These are phyloP conservation scores for Plasmodium ovale DNA, from an alignment of 169 alveolate species.

Conservation along the genomic window DNA sequence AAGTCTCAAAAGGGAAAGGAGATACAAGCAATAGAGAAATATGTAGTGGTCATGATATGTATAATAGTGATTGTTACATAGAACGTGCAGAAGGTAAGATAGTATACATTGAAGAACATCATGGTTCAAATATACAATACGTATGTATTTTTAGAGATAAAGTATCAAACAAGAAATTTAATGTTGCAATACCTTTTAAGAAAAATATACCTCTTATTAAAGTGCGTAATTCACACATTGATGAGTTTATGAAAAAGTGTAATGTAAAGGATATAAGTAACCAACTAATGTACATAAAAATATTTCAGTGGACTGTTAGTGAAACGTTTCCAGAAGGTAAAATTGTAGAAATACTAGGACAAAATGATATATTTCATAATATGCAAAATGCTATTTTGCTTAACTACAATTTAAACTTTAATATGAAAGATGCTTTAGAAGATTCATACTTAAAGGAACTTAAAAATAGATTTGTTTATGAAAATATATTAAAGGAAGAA, in stretches of 20 bases:
- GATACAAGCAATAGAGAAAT: not conserved
- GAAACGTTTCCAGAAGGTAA: conserved; percentile 57
- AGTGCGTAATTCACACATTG: conserved; percentile 31
- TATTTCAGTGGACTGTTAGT: conserved; percentile 37
- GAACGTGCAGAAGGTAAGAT: conserved; percentile 7
- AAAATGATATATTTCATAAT: conserved; percentile 63
- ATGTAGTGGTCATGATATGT: not conserved
- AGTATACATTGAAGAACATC: conserved; percentile 68
- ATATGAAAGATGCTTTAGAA: conserved; percentile 65
- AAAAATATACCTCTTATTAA: conserved; percentile 61
- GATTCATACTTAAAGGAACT: conserved; percentile 46
- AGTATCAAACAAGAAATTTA: conserved; percentile 13
- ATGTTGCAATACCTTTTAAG: conserved; percentile 63
- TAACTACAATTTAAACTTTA: conserved; percentile 40
- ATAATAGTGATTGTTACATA: not conserved
- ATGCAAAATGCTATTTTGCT: conserved; percentile 74
- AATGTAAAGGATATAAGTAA: conserved; percentile 29
- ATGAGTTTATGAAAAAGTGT: conserved; percentile 33
- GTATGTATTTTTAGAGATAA: conserved; percentile 61
- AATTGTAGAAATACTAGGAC: conserved; percentile 60
- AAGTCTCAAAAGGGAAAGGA: not conserved
- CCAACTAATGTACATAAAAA: conserved; percentile 47
- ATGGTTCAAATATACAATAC: conserved; percentile 43
- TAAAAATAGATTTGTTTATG: conserved; percentile 14
- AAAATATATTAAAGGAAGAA: conserved; percentile 43